Evolutionary conservation across 495 filamentous ascomycete species (phyloP), one percentile per base, ranked within the genome.

Genomic region (Penicillium dipodomyicola): DNA sequence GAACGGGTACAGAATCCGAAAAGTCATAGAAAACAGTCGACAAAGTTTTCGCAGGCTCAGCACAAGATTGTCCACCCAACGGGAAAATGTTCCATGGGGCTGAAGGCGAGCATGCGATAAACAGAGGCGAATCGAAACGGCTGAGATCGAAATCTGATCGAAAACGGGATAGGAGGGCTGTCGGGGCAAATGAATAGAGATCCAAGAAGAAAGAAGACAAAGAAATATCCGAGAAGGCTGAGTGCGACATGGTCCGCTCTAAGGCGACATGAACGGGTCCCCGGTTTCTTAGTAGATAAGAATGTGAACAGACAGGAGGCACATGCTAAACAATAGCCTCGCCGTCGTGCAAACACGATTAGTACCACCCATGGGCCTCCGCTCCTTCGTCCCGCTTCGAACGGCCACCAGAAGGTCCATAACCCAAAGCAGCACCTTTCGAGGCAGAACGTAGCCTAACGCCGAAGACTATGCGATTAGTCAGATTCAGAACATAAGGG

Each of bases 371-470:
- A 1, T 83, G 82, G 64, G 72, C 78, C 69, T 76, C 78, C 61
- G 72, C 70, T 59, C 80, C 76, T 74, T 86, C 82, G 64, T 86
- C 83, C 80, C 87, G 89, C 83, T 90, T 89, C 72, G 85, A 82
- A 72, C 87, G 87, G 74, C 89, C 84, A 69, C 80, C 80, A 69
- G 84, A 82, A 74, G 85, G 80, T 78, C 81, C 77, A 77, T 85
- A 82, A 79, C 72, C 72, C 69, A 80, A 78, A 80, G 84, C 86
- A 80, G 87, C 86, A 75, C 85, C 88, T 77, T 91, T 92, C 61
- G 89, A 91, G 82, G 90, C 88, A 81, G 90, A 92, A 82, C 89
- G 91, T 79, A 93, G 89, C 90, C 91, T 96, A 85, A 84, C 86
- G 87, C 82, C 87, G 87, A 80, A 88, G 84, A 89, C 87, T 91